These are phyloP conservation scores for Rosa persica DNA, from an alignment of 306 rosid genomes.

Conservation along the genomic window DNA sequence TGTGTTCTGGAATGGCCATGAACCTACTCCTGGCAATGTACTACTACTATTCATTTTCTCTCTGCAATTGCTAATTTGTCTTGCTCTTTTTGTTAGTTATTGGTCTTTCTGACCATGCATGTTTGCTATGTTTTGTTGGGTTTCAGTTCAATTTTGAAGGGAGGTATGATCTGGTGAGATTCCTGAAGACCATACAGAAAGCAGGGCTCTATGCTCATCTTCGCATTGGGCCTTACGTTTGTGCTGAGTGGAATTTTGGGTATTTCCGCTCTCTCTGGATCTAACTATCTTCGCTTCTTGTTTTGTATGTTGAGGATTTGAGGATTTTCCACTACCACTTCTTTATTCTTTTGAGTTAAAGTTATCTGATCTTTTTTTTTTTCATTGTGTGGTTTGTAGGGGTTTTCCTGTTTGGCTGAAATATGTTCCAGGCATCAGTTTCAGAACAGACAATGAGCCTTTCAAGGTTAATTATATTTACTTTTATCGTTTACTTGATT, in stretches of 20 bases:
- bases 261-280: slow-evolving; percentile 32
- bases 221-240: slow-evolving; percentile 98
- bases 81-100: slow-evolving; percentile 8
- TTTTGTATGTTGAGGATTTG: background rate
- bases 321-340: background rate
- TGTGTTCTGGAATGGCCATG: slow-evolving; percentile 96
- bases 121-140: slow-evolving; percentile 25
- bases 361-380: background rate
- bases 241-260: slow-evolving; percentile 99
- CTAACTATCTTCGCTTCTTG: slow-evolving; percentile 8
- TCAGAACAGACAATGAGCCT: slow-evolving; percentile 97
- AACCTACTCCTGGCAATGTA: slow-evolving; percentile 96
- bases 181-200: slow-evolving; percentile 77
- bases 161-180: slow-evolving; percentile 85
- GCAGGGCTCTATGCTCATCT: slow-evolving; percentile 93
- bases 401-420: slow-evolving; percentile 99
- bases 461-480: slow-evolving; percentile 69
- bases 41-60: slow-evolving; percentile 18
- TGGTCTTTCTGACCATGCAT: slow-evolving; percentile 10
- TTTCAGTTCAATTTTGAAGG: slow-evolving; percentile 94
- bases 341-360: background rate
- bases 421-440: slow-evolving; percentile 96
- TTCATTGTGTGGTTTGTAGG: slow-evolving; percentile 43
- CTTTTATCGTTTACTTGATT: background rate
- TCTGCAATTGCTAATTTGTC: background rate